Evolutionary conservation across 106 monocot genomes (phyloP), one percentile per base, ranked within the genome.

Genomic region (Acanthochlamys bracteata): DNA sequence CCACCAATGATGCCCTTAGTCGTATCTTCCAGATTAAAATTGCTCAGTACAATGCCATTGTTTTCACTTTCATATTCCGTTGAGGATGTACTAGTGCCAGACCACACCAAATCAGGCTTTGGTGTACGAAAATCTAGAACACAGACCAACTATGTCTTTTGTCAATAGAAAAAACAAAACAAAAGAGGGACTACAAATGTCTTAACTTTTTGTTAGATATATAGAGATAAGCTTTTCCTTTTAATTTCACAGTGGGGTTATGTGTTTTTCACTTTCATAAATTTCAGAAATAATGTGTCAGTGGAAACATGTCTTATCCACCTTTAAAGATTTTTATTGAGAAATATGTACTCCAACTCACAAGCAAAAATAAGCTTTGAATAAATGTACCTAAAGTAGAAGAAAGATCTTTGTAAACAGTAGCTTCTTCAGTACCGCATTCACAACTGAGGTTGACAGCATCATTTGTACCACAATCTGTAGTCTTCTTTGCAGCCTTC

Each of bases 91-190:
- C 46, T 51, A 21, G 61, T 25, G 56, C 22, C 24, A 21, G 4
- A 14, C 71, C 24, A 52, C 3, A 41, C 26, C 20, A 59, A 57
- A n/a, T 39, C 42, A 39, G 73, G 79, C 41, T 73, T 79, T 73
- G 86, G 82, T 21, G 82, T 76, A 20, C 73, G 72, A 53, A 82
- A 86, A 66, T 86, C 86, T 86, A 58, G 55, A 20, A 7, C n/a
- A 21, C 1, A 71, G 17, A 39, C 24, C 10, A 56, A n/a, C n/a
- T n/a, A n/a, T n/a, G n/a, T n/a, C n/a, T n/a, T n/a, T n/a, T n/a
- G n/a, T n/a, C n/a, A n/a, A n/a, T n/a, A n/a, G n/a, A n/a, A n/a
- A n/a, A n/a, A n/a, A n/a, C n/a, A n/a, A n/a, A n/a, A n/a, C n/a
- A n/a, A n/a, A n/a, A n/a, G n/a, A n/a, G n/a, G n/a, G n/a, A n/a